Evolutionary conservation across 192 early-diverging fungal genomes (phyloP), one percentile per base, ranked within the genome.

Genomic region (Jimgerdemannia flammicorona): DNA sequence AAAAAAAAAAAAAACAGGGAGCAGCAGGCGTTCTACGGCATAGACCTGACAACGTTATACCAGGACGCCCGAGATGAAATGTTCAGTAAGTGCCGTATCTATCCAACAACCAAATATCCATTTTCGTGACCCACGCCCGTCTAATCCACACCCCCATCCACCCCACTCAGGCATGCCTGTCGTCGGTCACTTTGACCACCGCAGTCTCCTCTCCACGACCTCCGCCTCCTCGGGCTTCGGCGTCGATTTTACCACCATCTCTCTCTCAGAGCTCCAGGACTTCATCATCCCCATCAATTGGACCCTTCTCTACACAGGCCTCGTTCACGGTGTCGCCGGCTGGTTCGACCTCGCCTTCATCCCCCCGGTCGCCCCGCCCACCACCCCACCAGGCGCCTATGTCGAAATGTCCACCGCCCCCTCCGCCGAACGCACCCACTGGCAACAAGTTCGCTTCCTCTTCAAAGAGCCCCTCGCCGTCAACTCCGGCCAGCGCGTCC

Each of bases 381-480:
- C 90, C 54, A 88, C 90, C n/a, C 49, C 49, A 59, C 49, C 49
- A 14, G 49, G 49, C 49, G 49, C 49, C 49, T 59, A 59, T 2
- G 78, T 88, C 17, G 75, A 84, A n/a, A 93, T 99, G 87, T 93
- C 93, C 6, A 99, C 97, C 6, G 85, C 87, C 6, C 97, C 97
- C 4, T 74, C 87, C 41, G 89, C 95, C 3, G 94, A 96, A 54
- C 90, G 91, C 4, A 99, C 98, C 4, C 98, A 99, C 78, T 99
- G 98, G 98, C 97, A 99, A 76, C 97, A 99, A 81, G 94, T 96
- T 18, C 91, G 97, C 8, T 92, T 99, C 81, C 74, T 99, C 72
- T 89, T 98, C 43, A 91, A 92, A 78, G 96, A 97, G 81, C 98
- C 98, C 8, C 79, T 99, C 41, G 98, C 95, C 0, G 94, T 97